Evolutionary conservation across 306 rosid genomes (phyloP), one percentile per base, ranked within the genome.

Genomic region (Casuarina glauca): DNA sequence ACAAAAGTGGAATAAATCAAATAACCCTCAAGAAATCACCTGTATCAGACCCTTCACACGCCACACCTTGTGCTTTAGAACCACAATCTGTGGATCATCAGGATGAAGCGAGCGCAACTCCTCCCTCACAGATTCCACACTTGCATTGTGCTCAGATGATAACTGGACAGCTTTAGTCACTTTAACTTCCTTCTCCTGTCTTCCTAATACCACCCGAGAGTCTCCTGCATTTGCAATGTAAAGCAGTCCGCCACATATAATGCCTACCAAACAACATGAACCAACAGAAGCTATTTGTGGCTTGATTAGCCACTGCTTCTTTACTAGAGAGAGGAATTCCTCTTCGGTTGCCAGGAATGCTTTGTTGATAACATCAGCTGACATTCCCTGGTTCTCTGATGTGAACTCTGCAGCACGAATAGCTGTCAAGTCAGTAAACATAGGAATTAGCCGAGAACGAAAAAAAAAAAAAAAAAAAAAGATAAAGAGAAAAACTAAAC

Each of bases 31-130:
- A 73, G 62, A 52, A 69, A 44, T 80, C 54, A 93, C 99, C 99
- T 96, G 99, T 78, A 96, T 96, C 50, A 96, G 76, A 82, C 99
- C 99, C 91, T 96, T 96, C 83, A 96, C 99, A 3, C 99, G 99
- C 99, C 99, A 96, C 76, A 91, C 99, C 79, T 86, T 89, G 88
- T 96, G 98, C 84, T 88, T 96, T 81, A 90, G 78, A 39, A 96
- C 86, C 52, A 96, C 98, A 52, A 96, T 91, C 86, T 90, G 89
- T 20, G 99, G 99, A 90, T 96, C 99, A 84, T 93, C 57, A 35
- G 99, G 99, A 77, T 96, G 99, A 86, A 89, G 85, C 0, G 81
- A 85, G 19, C 43, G 94, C 85, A 96, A 70, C 82, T 96, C 99
- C 63, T 90, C 86, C 80, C 99, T 91, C 73, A 96, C 97, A 79